Evolutionary conservation across 306 rosid species (phyloP).

Genomic region (Vigna trinervia): DNA sequence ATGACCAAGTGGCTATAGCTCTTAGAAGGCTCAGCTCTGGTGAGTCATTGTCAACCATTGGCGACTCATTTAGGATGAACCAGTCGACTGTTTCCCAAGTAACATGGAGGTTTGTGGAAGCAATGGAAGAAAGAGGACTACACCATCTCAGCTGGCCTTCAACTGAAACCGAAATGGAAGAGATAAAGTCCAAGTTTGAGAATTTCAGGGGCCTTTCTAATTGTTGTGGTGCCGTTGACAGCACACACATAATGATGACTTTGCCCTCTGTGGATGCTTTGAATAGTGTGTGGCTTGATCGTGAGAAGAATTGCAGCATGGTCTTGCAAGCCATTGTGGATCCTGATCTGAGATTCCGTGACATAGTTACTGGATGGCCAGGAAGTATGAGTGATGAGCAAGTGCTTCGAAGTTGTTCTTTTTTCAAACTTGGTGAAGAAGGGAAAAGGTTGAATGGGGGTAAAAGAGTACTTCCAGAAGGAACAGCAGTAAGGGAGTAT

Average conservation of each 20-base stretch:
- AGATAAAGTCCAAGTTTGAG: conserved; percentile 73
- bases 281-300: conserved; percentile 76
- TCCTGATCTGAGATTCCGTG: conserved; percentile 74
- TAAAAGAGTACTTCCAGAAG: conserved; percentile 53
- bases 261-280: conserved; percentile 62
- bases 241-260: conserved; percentile 87
- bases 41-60: conserved; percentile 72
- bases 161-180: conserved; percentile 65
- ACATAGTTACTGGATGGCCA: conserved; percentile 88
- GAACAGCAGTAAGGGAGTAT: conserved; percentile 64
- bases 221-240: conserved; percentile 89
- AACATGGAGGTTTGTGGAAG: conserved; percentile 91
- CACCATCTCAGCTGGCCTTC: conserved; percentile 86
- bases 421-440: conserved; percentile 67
- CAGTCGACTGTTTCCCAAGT: conserved; percentile 84
- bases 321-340: conserved; percentile 85
- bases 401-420: conserved; percentile 69
- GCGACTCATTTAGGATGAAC: conserved; percentile 74
- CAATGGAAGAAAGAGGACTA: conserved; percentile 88
- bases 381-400: conserved; percentile 74
- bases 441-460: conserved; percentile 65
- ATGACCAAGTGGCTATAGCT: conserved; percentile 91
- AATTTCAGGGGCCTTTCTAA: conserved; percentile 72
- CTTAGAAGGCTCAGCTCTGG: conserved; percentile 93
- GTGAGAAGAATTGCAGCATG: conserved; percentile 90